A percentile compares a stretch with the other conserved stretches of the same genome.
phyloP scores from a whole-genome alignment of 139 green algal genomes.

The Closterium sp. region DNA sequence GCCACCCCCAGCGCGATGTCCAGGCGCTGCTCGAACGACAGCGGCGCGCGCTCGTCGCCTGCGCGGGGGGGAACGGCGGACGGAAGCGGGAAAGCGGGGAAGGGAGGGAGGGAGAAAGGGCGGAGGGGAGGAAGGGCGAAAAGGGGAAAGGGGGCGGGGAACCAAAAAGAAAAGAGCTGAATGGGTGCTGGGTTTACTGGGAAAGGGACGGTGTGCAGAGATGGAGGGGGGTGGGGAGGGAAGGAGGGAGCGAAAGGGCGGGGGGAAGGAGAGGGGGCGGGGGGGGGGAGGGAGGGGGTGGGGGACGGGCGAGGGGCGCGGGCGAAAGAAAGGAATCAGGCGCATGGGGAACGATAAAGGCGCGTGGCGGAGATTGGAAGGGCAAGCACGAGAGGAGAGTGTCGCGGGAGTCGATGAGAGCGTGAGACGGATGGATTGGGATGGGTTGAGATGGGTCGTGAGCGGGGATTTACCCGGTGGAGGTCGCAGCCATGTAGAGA shows the following conservation, averaged over 20 bases:
- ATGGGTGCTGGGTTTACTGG: no score
- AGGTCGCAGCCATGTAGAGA: constrained; percentile 3
- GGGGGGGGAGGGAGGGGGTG: neutral
- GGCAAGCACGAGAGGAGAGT: neutral
- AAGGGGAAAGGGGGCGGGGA: no score
- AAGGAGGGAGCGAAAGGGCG: no score
- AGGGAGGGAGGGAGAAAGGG: neutral
- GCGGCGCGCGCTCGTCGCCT: neutral
- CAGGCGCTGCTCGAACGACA: constrained; percentile 7
- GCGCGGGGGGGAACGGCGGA: neutral
- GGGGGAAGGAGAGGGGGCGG: neutral
- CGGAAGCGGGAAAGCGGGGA: neutral
- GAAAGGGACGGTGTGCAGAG: neutral
- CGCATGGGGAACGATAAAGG: neutral
- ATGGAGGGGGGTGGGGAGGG: no score
- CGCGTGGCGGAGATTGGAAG: neutral
- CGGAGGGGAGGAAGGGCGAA: neutral
- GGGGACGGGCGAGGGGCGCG: neutral
- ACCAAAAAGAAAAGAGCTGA: no score
- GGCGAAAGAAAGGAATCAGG: neutral
- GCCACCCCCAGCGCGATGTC: constrained; percentile 13
- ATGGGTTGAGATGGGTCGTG: no score
- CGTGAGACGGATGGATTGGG: neutral
- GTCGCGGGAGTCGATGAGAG: neutral
- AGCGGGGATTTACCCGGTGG: neutral